phyloP scores from a whole-genome alignment of 2,329 filamentous ascomycete species.

The Cryphonectria parasitica region DNA sequence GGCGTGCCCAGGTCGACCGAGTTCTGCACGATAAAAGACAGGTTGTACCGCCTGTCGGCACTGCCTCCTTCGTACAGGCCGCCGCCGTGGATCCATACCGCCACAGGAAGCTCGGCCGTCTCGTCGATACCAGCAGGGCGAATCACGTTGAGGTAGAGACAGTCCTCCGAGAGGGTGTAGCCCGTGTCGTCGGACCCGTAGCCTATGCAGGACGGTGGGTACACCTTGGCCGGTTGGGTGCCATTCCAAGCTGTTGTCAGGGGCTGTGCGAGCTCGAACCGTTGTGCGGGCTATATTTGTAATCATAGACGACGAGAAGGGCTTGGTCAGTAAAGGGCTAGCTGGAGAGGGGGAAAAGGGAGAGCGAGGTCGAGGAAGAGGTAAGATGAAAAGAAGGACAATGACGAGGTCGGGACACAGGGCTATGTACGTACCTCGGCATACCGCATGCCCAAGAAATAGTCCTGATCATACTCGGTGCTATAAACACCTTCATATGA shows the following conservation, averaged over 20 bases:
- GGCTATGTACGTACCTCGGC: constrained; percentile 51
- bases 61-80: constrained; percentile 36
- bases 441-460: constrained; percentile 61
- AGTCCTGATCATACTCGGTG: constrained; percentile 48
- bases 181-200: constrained; percentile 46
- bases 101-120: constrained; percentile 53
- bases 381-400: constrained; percentile 33
- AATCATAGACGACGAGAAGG: no score
- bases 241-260: constrained; percentile 51
- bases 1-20: constrained; percentile 49
- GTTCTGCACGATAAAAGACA: constrained; percentile 60
- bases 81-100: constrained; percentile 61
- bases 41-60: constrained; percentile 59
- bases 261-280: constrained; percentile 55
- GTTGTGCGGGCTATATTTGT: constrained; percentile 32
- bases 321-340: constrained; percentile 36
- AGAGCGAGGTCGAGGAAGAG: constrained; percentile 38
- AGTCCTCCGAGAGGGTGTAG: constrained; percentile 52
- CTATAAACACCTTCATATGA: constrained; percentile 42
- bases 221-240: constrained; percentile 48
- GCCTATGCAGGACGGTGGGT: constrained; percentile 53
- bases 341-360: constrained; percentile 36
- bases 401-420: neutral
- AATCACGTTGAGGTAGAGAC: constrained; percentile 62
- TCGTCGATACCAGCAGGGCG: constrained; percentile 51